phyloP scores from a whole-genome alignment of 1,139 yeast species.

The Spencermartinsiella ligniputridi region DNA sequence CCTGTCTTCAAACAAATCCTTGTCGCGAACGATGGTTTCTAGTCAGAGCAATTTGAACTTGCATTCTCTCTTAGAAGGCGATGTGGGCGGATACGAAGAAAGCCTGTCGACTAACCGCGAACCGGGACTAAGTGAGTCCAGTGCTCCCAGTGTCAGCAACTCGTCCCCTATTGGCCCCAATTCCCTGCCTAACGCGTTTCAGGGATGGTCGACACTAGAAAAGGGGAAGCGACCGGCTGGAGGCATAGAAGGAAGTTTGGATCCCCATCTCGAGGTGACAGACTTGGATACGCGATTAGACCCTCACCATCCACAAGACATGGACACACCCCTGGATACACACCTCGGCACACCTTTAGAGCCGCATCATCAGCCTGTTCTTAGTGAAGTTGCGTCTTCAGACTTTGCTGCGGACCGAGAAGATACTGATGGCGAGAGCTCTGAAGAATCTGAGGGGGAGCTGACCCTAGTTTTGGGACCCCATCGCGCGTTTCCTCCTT shows the following conservation, averaged over 20 bases:
- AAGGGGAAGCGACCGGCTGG: conserved; percentile 30
- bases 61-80: conserved; percentile 21
- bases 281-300: no score
- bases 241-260: no score
- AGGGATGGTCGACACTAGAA: not conserved
- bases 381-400: conserved; percentile 66
- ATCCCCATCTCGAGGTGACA: no score
- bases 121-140: not conserved
- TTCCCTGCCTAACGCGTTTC: not conserved
- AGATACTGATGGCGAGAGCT: conserved; percentile 14
- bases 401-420: conserved; percentile 3
- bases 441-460: conserved; percentile 42
- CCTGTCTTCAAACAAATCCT: conserved; percentile 5
- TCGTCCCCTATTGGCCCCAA: not conserved
- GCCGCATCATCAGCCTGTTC: conserved; percentile 48
- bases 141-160: not conserved
- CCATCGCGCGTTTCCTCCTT: conserved; percentile 18
- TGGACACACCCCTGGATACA: no score
- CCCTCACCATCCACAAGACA: not conserved
- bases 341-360: no score
- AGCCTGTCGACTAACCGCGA: not conserved
- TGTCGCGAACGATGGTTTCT: conserved; percentile 9
- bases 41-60: conserved; percentile 22
- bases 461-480: conserved; percentile 50
- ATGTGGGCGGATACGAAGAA: not conserved